A percentile compares a stretch with the other conserved stretches of the same genome.
Conservation (phyloP, 164 flowering plant genomes). For the Vitis rotundifolia region DNA sequence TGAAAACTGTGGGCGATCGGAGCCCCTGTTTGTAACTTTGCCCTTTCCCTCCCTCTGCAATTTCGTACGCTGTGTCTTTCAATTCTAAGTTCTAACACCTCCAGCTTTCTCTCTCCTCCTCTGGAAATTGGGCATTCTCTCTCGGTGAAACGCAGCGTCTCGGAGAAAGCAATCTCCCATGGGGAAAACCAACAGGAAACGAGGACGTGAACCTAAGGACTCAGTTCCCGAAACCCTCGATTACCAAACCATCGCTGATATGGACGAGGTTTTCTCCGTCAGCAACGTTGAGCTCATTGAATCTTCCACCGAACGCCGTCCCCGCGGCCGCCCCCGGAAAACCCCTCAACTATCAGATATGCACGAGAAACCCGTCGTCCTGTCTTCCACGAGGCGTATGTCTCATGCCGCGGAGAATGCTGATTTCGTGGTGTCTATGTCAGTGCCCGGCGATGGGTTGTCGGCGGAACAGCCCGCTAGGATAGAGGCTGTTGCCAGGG, state of each 20-base stretch:
- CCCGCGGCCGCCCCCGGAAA: slow-evolving; percentile 56
- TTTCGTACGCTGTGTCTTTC: too few species aligned
- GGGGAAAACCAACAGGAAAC: slow-evolving; percentile 31
- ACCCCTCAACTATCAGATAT: slow-evolving; percentile 15
- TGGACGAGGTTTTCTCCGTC: slow-evolving; percentile 27
- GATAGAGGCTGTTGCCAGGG: slow-evolving; percentile 41
- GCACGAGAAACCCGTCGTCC: slow-evolving; percentile 12
- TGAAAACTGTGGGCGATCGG: too few species aligned
- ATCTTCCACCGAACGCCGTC: slow-evolving; percentile 11
- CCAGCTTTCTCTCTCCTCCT: too few species aligned
- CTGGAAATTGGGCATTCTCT: too few species aligned
- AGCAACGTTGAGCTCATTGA: slow-evolving; percentile 33
- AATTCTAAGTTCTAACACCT: too few species aligned
- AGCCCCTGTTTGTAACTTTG: too few species aligned
- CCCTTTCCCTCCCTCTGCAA: not conserved
- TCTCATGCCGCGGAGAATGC: slow-evolving; percentile 20
- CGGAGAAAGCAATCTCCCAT: slow-evolving; percentile 2
- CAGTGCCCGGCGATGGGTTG: not conserved
- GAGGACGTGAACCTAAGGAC: slow-evolving; percentile 55
- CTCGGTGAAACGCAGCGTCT: too few species aligned
- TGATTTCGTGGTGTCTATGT: not conserved
- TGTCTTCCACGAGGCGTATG: slow-evolving; percentile 8
- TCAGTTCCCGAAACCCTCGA: slow-evolving; percentile 30
- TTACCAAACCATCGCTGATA: slow-evolving; percentile 3
- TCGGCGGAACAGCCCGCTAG: slow-evolving; percentile 17